Conservation (phyloP, 331 rosid species). For the Cydonia oblonga region DNA sequence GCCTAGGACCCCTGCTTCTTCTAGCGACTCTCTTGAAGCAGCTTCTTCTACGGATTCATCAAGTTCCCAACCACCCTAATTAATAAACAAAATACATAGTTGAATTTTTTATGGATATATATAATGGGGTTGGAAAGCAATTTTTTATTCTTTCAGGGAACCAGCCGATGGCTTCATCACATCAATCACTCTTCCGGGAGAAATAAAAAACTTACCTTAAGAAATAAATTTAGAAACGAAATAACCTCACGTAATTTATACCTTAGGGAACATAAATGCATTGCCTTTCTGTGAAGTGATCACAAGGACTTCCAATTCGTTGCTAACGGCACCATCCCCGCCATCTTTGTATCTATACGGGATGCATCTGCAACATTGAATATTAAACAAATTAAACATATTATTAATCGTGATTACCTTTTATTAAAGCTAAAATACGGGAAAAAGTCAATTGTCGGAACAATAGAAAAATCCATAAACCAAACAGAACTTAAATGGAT, state of each 20-base stretch:
- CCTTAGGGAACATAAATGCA: constrained; percentile 82
- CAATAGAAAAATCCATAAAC: not conserved
- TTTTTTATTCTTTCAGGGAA: too few species aligned
- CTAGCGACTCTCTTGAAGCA: constrained; percentile 82
- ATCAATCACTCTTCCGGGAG: too few species aligned
- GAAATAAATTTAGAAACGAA: too few species aligned
- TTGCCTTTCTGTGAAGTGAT: constrained; percentile 89
- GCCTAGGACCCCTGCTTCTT: constrained; percentile 94
- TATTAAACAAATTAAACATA: not conserved
- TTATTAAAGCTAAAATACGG: too few species aligned
- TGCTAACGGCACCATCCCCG: constrained; percentile 22
- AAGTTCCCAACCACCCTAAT: constrained; percentile 94
- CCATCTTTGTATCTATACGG: constrained; percentile 70
- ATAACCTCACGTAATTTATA: not conserved
- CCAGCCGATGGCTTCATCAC: too few species aligned
- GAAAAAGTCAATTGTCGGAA: not conserved
- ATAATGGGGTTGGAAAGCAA: not conserved
- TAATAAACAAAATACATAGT: not conserved
- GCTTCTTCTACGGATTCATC: constrained; percentile 94
- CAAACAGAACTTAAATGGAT: not conserved
- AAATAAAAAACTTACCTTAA: too few species aligned
- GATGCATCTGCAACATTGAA: constrained; percentile 58
- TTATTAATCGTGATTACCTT: not conserved
- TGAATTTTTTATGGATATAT: not conserved
- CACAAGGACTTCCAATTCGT: constrained; percentile 66